Conservation (phyloP, 306 rosid species). For the Trifolium pratense region DNA sequence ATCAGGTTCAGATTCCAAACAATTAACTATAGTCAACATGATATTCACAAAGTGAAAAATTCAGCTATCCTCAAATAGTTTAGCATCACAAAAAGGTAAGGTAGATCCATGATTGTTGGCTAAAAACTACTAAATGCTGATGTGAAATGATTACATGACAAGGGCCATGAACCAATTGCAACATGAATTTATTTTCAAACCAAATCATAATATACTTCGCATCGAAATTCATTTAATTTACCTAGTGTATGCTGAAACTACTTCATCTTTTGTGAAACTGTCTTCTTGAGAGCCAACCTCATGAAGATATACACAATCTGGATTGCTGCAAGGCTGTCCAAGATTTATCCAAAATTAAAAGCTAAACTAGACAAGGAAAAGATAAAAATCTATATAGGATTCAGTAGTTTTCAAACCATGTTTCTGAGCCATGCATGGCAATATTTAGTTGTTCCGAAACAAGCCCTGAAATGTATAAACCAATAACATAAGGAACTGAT, state of each 20-base stretch:
- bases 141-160: conserved; percentile 22
- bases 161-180: conserved; percentile 30
- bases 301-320: conserved; percentile 93
- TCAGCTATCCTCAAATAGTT: conserved; percentile 14
- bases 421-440: conserved; percentile 99
- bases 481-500: conserved; percentile 9
- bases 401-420: conserved; percentile 63
- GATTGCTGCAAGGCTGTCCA: conserved; percentile 93
- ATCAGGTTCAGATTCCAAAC: conserved; percentile 5
- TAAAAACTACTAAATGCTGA: conserved; percentile 14
- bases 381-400: conserved; percentile 18
- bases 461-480: conserved; percentile 70
- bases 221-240: conserved; percentile 39
- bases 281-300: conserved; percentile 91
- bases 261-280: conserved; percentile 98
- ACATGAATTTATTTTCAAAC: conserved; percentile 31
- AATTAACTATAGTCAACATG: conserved; percentile 22
- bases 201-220: background rate
- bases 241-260: conserved; percentile 89
- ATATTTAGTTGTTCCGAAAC: conserved; percentile 97
- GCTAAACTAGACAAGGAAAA: conserved; percentile 16
- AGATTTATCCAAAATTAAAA: conserved; percentile 33
- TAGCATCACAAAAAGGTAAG: background rate
- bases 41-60: background rate
- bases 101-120: conserved; percentile 1